Conservation (phyloP, 2,329 filamentous ascomycete species). For the Coleophoma cylindrospora region DNA sequence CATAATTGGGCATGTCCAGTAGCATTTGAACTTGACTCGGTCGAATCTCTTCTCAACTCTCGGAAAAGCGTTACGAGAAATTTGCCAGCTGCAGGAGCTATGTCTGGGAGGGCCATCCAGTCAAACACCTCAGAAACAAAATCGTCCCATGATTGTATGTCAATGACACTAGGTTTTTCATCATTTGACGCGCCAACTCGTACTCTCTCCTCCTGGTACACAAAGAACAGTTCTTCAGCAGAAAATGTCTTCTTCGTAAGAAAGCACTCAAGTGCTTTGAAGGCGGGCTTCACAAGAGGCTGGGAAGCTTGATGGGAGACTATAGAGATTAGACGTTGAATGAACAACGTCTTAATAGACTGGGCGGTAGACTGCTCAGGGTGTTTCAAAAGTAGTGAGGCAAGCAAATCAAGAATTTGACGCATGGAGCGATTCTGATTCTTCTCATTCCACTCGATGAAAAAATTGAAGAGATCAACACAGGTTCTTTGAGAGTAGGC, state of each 20-base stretch:
- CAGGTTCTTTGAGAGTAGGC: slow-evolving; percentile 45
- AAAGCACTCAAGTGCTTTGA: slow-evolving; percentile 63
- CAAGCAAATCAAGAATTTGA: slow-evolving; percentile 54
- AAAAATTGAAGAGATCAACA: slow-evolving; percentile 52
- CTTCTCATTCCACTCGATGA: slow-evolving; percentile 62
- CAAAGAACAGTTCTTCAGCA: slow-evolving; percentile 15
- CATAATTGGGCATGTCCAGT: slow-evolving; percentile 33
- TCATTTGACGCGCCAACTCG: background rate
- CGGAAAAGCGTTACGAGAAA: slow-evolving; percentile 54
- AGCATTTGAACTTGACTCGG: slow-evolving; percentile 30
- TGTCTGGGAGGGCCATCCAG: slow-evolving; percentile 52
- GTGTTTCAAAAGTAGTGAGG: slow-evolving; percentile 45
- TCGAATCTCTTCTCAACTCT: slow-evolving; percentile 25
- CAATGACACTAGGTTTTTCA: background rate
- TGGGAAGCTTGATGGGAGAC: slow-evolving; percentile 56
- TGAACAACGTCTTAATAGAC: slow-evolving; percentile 37
- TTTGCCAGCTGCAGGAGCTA: slow-evolving; percentile 56
- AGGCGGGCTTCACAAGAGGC: slow-evolving; percentile 63
- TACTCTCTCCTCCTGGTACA: slow-evolving; percentile 4
- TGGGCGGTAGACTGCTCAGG: slow-evolving; percentile 36
- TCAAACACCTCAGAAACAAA: slow-evolving; percentile 44
- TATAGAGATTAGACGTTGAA: slow-evolving; percentile 51
- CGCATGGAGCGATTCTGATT: slow-evolving; percentile 61
- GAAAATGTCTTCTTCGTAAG: slow-evolving; percentile 54
- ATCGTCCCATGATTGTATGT: slow-evolving; percentile 39